Percentiles rank a stretch among this genome's conserved stretches.
Conservation (phyloP, 2,329 filamentous ascomycete species). For the Penicillium thymicola region DNA sequence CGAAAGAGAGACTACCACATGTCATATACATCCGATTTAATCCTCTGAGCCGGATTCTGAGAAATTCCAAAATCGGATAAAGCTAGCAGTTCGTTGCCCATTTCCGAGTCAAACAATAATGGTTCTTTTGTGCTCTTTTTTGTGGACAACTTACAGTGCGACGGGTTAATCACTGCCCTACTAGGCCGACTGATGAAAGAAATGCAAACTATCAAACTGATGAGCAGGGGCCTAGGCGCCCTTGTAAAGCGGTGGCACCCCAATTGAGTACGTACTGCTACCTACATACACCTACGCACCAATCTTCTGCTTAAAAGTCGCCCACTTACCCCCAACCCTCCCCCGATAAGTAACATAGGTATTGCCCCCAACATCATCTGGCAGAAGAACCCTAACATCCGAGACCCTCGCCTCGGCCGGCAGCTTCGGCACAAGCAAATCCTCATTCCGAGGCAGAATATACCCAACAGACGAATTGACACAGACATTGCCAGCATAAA, state of each 20-base stretch:
- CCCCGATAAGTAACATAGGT: conserved; percentile 12
- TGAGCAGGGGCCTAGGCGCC: too few relatives aligned
- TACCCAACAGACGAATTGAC: background rate
- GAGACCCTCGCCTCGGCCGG: conserved; percentile 4
- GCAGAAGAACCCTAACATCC: conserved; percentile 12
- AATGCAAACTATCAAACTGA: too few relatives aligned
- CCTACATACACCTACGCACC: background rate
- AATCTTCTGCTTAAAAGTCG: background rate
- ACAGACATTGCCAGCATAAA: background rate
- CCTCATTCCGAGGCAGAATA: background rate
- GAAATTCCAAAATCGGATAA: too few relatives aligned
- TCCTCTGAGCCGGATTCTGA: too few relatives aligned
- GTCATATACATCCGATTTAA: background rate
- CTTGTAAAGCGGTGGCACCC: too few relatives aligned
- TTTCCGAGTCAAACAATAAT: too few relatives aligned
- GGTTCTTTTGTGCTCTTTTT: too few relatives aligned
- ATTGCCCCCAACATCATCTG: conserved; percentile 5
- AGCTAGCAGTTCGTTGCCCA: too few relatives aligned
- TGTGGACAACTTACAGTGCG: too few relatives aligned
- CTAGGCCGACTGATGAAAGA: too few relatives aligned
- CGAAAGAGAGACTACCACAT: background rate
- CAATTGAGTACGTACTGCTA: too few relatives aligned
- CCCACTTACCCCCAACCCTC: background rate
- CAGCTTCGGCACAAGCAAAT: conserved; percentile 6
- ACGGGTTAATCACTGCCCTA: too few relatives aligned